Evolutionary conservation across 306 rosid genomes (phyloP).

Genomic region (Vigna unguiculata): DNA sequence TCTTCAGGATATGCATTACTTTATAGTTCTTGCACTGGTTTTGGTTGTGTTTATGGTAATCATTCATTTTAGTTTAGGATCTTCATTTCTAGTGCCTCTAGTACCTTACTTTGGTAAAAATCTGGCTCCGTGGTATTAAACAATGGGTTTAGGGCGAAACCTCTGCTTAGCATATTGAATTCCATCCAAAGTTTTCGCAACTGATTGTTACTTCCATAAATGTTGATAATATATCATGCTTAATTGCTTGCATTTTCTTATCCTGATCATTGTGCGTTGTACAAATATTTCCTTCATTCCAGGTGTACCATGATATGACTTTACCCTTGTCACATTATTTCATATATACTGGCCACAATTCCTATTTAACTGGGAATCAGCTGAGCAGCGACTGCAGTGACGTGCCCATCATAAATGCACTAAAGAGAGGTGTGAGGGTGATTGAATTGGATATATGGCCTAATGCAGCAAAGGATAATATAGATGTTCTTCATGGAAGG

Average conservation of each 20-base stretch:
- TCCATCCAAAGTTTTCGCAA: not conserved
- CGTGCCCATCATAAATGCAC: constrained; percentile 74
- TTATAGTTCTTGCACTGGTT: not conserved
- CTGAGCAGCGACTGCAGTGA: constrained; percentile 98
- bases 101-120: not conserved
- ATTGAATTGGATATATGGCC: constrained; percentile 99
- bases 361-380: constrained; percentile 96
- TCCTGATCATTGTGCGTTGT: constrained; percentile 41
- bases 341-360: constrained; percentile 94
- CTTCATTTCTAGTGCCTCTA: constrained; percentile 2
- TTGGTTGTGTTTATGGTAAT: not conserved
- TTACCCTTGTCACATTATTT: constrained; percentile 91
- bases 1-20: constrained; percentile 26
- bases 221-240: not conserved
- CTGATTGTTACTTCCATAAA: constrained; percentile 14
- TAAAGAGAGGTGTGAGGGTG: constrained; percentile 89
- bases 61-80: constrained; percentile 34
- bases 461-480: constrained; percentile 73
- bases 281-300: constrained; percentile 39
- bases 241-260: constrained; percentile 4
- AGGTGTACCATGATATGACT: constrained; percentile 94
- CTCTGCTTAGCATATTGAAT: not conserved
- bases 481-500: constrained; percentile 99
- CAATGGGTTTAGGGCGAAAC: constrained; percentile 11
- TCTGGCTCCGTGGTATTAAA: not conserved